A percentile compares a stretch with the other conserved stretches of the same genome.
phyloP scores from a whole-genome alignment of 2,329 filamentous ascomycete genomes.

The Nannizziopsis arthrosporioides region DNA sequence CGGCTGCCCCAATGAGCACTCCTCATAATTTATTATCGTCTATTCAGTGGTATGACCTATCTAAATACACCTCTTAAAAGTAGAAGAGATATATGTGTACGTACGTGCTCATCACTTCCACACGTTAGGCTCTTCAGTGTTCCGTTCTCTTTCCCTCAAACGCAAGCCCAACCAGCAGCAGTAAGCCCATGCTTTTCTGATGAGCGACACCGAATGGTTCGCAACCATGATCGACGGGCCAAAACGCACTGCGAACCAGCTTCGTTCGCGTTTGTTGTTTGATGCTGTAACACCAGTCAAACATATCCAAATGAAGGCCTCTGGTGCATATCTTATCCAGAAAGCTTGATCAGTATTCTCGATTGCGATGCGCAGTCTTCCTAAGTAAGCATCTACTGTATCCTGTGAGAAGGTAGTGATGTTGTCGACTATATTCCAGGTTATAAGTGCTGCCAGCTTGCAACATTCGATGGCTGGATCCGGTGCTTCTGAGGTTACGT shows the following conservation, averaged over 20 bases:
- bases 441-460: conserved; percentile 4
- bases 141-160: background rate
- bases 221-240: conserved; percentile 7
- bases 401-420: background rate
- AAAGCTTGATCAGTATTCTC: conserved; percentile 2
- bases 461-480: conserved; percentile 5
- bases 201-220: background rate
- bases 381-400: background rate
- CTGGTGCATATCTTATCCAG: conserved; percentile 9
- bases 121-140: background rate
- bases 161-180: background rate
- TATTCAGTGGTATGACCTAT: too few species aligned
- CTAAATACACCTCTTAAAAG: too few species aligned
- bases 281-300: conserved; percentile 7
- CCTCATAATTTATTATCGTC: too few species aligned
- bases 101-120: background rate
- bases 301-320: conserved; percentile 9
- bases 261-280: background rate
- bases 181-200: conserved; percentile 1
- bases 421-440: conserved; percentile 2
- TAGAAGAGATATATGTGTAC: too few species aligned
- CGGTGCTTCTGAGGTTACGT: background rate
- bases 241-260: conserved; percentile 9
- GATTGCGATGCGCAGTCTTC: background rate
- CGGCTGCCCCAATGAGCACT: too few species aligned